These are phyloP conservation scores for Penicillium sp. DNA, from an alignment of 2,329 filamentous ascomycete genomes.

Conservation along the genomic window DNA sequence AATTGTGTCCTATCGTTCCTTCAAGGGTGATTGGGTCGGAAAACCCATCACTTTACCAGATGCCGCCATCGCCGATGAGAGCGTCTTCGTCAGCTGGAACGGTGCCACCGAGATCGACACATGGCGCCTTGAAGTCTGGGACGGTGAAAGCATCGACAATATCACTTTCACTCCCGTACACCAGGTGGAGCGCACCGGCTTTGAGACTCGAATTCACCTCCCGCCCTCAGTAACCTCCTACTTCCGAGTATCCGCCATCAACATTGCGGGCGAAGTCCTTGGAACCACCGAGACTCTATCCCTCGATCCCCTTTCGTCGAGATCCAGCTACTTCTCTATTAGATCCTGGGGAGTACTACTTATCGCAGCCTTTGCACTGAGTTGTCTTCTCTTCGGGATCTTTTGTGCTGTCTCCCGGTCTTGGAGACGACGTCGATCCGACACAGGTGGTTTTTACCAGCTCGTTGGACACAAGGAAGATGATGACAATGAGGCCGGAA, in stretches of 20 bases:
- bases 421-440: background rate
- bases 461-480: conserved; percentile 14
- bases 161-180: conserved; percentile 14
- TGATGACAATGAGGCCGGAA: conserved; percentile 5
- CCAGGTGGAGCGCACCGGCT: conserved; percentile 18
- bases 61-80: conserved; percentile 13
- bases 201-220: conserved; percentile 21
- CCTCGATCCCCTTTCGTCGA: background rate
- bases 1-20: conserved; percentile 57
- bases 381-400: conserved; percentile 12
- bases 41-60: conserved; percentile 42
- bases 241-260: conserved; percentile 22
- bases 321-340: background rate
- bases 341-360: conserved; percentile 3
- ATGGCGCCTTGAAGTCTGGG: conserved; percentile 27
- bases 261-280: conserved; percentile 19
- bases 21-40: conserved; percentile 54
- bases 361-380: conserved; percentile 7
- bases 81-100: conserved; percentile 36
- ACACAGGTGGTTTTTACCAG: conserved; percentile 7
- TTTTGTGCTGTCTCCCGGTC: conserved; percentile 10
- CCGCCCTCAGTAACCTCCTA: conserved; percentile 9
- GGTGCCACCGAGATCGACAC: conserved; percentile 34
- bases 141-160: conserved; percentile 11
- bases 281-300: conserved; percentile 19